A percentile compares a stretch with the other conserved stretches of the same genome.
phyloP scores from a whole-genome alignment of 2,329 filamentous ascomycete genomes.

The Seiridium unicorne region DNA sequence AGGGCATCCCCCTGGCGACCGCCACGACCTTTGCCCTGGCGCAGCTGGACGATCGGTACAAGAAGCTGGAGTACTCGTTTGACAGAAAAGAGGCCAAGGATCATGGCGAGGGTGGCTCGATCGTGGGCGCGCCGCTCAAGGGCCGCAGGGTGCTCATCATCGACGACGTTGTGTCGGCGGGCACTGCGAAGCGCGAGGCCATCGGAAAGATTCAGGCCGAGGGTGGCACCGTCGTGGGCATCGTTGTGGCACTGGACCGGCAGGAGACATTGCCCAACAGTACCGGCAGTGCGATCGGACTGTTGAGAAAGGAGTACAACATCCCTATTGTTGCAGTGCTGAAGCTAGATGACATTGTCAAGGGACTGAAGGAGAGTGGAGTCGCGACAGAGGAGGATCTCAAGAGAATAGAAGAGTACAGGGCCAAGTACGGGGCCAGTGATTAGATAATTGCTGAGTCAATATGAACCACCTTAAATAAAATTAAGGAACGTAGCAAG shows the following conservation, averaged over 20 bases:
- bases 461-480: too few species aligned
- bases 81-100: constrained; percentile 97
- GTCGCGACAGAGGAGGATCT: constrained; percentile 63
- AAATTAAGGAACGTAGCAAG: neutral
- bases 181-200: constrained; percentile 89
- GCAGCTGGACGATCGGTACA: constrained; percentile 67
- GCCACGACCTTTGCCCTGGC: constrained; percentile 74
- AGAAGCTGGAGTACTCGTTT: constrained; percentile 77
- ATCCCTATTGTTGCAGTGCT: constrained; percentile 83
- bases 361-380: constrained; percentile 55
- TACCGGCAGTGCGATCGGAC: constrained; percentile 77
- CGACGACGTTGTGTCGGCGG: constrained; percentile 95
- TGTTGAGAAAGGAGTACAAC: constrained; percentile 78
- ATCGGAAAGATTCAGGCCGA: constrained; percentile 85
- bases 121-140: constrained; percentile 82
- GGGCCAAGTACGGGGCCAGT: constrained; percentile 60
- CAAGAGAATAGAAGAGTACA: constrained; percentile 71
- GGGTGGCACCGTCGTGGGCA: constrained; percentile 81
- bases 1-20: constrained; percentile 89
- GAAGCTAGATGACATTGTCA: constrained; percentile 80
- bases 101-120: constrained; percentile 90
- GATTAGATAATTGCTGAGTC: constrained; percentile 35
- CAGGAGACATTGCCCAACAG: constrained; percentile 74
- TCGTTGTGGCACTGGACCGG: constrained; percentile 85
- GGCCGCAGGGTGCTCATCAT: constrained; percentile 87